Evolutionary conservation across 1,139 yeast genomes (phyloP), one percentile per base, ranked within the genome.

Genomic region (Candida tropicalis): DNA sequence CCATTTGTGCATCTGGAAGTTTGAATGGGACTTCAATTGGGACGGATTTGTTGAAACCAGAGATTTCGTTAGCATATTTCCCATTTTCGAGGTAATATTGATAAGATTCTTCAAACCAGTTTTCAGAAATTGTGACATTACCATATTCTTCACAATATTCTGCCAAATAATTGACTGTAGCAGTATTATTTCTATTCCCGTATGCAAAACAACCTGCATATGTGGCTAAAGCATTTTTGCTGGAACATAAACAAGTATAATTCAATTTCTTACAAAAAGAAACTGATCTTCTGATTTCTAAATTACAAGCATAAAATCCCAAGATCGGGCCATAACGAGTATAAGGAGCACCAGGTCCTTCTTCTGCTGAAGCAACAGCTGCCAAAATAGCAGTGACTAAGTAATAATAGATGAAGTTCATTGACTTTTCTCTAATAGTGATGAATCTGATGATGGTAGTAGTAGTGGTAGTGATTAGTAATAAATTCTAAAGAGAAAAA

Each of bases 1-100:
- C 12, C 15, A 56, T 44, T 2, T 22, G 36, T 1, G 53, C 40
- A 2, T 38, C 28, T 29, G 63, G 47, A 12, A 65, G 46, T 7
- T 43, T 50, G 6, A 67, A 40, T 4, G 73, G 72, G 13, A 48
- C 47, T 27, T 56, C 51, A 7, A 60, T 40, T 6, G 59, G 55
- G 3, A 39, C 43, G 2, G 62, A 45, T 4, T 23, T 22, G 39
- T 66, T 65, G 40, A 60, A 65, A 24, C 50, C 54, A 8, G 49
- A 43, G 20, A 65, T 59, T 9, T 61, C 62, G 10, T 39, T 25
- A 5, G 55, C 43, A 15, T 44, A 35, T 13, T 51, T 55, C 3
- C 67, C 68, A 38, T 48, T 20, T 4, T 48, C 39, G 5, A 47
- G 41, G 45, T 52, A 66, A 28, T 51, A 41, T 4, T 41, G 38